A percentile compares a stretch with the other conserved stretches of the same genome.
Conservation (phyloP, 129 eudicot genomes). For the Arctium minus region DNA sequence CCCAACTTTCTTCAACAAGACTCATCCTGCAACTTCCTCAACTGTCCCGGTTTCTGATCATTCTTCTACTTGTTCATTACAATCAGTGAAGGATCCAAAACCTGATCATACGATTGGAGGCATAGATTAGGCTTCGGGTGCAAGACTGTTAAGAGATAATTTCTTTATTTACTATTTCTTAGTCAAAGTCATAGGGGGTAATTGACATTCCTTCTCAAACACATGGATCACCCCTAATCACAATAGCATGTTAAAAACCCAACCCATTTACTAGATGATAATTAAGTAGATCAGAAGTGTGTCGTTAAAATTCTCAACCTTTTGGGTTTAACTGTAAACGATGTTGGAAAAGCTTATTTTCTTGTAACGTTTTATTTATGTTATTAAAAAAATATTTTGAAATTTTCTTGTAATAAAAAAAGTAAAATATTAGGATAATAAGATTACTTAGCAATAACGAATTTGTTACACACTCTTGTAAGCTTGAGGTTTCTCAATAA, state of each 20-base stretch:
- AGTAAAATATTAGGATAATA: background rate
- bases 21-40: conserved; percentile 16
- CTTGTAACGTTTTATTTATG: background rate
- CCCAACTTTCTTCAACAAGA: conserved; percentile 26
- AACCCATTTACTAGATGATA: background rate
- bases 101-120: background rate
- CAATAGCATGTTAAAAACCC: background rate
- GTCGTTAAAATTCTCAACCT: background rate
- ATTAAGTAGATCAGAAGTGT: background rate
- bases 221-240: background rate
- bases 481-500: too few species aligned
- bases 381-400: background rate
- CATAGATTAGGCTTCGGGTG: background rate
- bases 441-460: too few species aligned
- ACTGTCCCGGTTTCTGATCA: background rate
- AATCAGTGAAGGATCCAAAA: background rate
- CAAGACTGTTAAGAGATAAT: background rate
- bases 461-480: background rate
- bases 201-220: background rate
- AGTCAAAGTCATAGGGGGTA: background rate
- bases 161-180: background rate
- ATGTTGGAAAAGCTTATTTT: background rate
- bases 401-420: background rate
- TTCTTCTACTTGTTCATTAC: background rate
- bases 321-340: background rate